Evolutionary conservation across 108 stramenopile species (phyloP).

Genomic region (Epithemia pelagica): DNA sequence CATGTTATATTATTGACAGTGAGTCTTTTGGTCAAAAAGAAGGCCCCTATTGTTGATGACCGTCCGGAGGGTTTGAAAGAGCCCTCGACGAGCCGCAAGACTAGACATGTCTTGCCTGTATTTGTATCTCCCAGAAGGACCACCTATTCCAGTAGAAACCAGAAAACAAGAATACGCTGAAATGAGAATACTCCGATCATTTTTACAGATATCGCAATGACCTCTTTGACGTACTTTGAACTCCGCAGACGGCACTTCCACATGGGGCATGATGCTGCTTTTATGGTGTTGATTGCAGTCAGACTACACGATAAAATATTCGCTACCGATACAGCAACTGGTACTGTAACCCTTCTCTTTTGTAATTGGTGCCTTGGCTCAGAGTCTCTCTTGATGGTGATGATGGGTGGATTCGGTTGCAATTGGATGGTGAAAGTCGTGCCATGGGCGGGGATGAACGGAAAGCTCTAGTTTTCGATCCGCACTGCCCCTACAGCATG

Average conservation of each 20-base stretch:
- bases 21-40: conserved; percentile 73
- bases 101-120: conserved; percentile 77
- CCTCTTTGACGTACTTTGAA: conserved; percentile 75
- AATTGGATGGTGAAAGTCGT: too few species aligned
- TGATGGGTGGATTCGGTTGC: too few species aligned
- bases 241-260: conserved; percentile 77
- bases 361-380: too few species aligned
- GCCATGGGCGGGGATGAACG: too few species aligned
- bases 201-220: neutral
- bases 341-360: too few species aligned
- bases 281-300: too few species aligned
- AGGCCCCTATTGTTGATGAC: conserved; percentile 56
- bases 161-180: conserved; percentile 7
- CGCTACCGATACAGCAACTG: too few species aligned
- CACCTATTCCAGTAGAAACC: conserved; percentile 29
- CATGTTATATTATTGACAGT: conserved; percentile 41
- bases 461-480: too few species aligned
- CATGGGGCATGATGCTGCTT: conserved; percentile 61
- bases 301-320: too few species aligned
- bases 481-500: too few species aligned
- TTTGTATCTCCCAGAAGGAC: conserved; percentile 78
- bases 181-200: neutral
- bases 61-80: conserved; percentile 59
- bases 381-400: too few species aligned
- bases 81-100: conserved; percentile 79